phyloP scores from a whole-genome alignment of 2,329 filamentous ascomycete genomes.

The Pseudocercospora vitis region DNA sequence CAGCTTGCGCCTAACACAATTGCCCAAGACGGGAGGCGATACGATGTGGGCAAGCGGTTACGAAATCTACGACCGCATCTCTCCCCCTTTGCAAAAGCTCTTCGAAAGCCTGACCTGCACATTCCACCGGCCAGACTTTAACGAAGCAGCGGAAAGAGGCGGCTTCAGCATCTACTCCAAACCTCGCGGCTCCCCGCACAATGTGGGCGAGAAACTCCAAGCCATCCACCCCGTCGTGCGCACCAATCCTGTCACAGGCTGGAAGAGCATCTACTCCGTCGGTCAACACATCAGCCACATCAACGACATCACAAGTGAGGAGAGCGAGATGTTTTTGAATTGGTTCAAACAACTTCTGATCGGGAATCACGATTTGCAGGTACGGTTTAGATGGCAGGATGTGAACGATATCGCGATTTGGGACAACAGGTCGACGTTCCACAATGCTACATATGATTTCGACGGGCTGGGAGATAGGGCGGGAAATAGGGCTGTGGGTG shows the following conservation, averaged over 20 bases:
- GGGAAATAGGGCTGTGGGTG: slow-evolving; percentile 55
- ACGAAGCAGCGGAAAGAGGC: slow-evolving; percentile 31
- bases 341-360: slow-evolving; percentile 39
- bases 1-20: slow-evolving; percentile 55
- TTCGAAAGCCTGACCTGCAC: slow-evolving; percentile 60
- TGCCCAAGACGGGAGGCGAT: slow-evolving; percentile 57
- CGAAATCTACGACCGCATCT: slow-evolving; percentile 65
- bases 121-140: slow-evolving; percentile 36
- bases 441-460: slow-evolving; percentile 64
- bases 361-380: slow-evolving; percentile 54
- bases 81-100: slow-evolving; percentile 56
- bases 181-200: slow-evolving; percentile 30
- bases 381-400: slow-evolving; percentile 51
- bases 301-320: slow-evolving; percentile 49
- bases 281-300: slow-evolving; percentile 58
- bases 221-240: slow-evolving; percentile 53
- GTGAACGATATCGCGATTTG: slow-evolving; percentile 58
- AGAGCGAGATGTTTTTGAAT: slow-evolving; percentile 26
- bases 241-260: slow-evolving; percentile 62
- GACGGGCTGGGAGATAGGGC: slow-evolving; percentile 52
- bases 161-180: slow-evolving; percentile 24
- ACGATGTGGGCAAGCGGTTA: slow-evolving; percentile 69
- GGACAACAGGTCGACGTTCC: slow-evolving; percentile 62
- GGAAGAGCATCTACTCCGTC: slow-evolving; percentile 62
- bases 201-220: slow-evolving; percentile 22